Conservation (phyloP, 1,284 basidiomycete species). For the Tausonia pullulans region DNA sequence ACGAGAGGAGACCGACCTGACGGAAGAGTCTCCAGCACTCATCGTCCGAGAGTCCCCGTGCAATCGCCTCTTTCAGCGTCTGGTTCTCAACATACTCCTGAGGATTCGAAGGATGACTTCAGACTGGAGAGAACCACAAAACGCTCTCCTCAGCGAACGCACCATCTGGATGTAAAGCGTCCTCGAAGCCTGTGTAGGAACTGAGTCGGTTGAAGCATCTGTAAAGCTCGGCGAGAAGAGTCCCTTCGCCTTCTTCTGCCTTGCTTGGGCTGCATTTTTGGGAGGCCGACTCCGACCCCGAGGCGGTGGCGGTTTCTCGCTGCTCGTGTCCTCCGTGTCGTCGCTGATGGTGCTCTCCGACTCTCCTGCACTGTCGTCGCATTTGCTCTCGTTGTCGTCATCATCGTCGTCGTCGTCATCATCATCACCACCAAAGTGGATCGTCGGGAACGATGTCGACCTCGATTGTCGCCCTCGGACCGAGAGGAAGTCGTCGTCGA, state of each 20-base stretch:
- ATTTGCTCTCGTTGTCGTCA: constrained; percentile 20
- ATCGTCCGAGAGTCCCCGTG: constrained; percentile 65
- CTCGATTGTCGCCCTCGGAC: constrained; percentile 12
- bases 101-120: not conserved
- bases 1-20: constrained; percentile 35
- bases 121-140: not conserved
- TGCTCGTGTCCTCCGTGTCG: not conserved
- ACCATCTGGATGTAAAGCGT: constrained; percentile 87
- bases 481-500: constrained; percentile 22
- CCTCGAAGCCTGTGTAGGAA: constrained; percentile 24
- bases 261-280: no score
- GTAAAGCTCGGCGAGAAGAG: not conserved
- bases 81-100: constrained; percentile 81
- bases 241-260: not conserved
- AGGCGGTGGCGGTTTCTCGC: no score
- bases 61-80: constrained; percentile 67
- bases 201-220: constrained; percentile 1
- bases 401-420: constrained; percentile 27
- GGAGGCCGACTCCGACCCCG: no score
- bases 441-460: constrained; percentile 7
- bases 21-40: constrained; percentile 84
- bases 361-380: constrained; percentile 26
- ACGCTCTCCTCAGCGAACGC: not conserved
- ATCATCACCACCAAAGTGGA: constrained; percentile 16
- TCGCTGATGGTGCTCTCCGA: not conserved